A percentile compares a stretch with the other conserved stretches of the same genome.
Conservation (phyloP, 768 basidiomycete species). For the Kwoniella pini region DNA sequence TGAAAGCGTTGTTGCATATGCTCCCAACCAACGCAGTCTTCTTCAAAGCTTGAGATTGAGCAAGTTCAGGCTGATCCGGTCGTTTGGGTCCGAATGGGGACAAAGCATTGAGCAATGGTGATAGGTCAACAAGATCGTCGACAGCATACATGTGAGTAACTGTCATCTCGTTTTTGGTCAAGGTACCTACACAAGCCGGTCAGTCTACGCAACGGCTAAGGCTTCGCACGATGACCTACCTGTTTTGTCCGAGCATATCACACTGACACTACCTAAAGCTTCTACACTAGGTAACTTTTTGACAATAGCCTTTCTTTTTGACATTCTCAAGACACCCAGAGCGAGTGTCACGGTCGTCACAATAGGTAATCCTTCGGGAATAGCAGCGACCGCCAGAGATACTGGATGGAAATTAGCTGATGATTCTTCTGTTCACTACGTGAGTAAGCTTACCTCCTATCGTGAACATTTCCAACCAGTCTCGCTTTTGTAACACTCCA, state of each 20-base stretch:
- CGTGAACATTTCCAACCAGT: slow-evolving; percentile 98
- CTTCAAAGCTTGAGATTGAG: slow-evolving; percentile 66
- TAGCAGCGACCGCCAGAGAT: slow-evolving; percentile 96
- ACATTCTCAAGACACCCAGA: slow-evolving; percentile 89
- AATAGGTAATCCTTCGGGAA: slow-evolving; percentile 93
- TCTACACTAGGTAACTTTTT: slow-evolving; percentile 97
- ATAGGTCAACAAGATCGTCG: slow-evolving; percentile 73
- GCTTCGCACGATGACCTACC: slow-evolving; percentile 58
- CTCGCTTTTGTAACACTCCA: slow-evolving; percentile 77
- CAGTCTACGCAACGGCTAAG: not conserved
- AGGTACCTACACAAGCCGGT: slow-evolving; percentile 62
- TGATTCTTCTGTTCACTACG: not conserved
- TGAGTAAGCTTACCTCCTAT: slow-evolving; percentile 73
- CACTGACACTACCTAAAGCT: slow-evolving; percentile 89
- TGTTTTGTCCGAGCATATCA: slow-evolving; percentile 97
- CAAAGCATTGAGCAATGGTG: slow-evolving; percentile 58
- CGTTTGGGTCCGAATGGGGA: slow-evolving; percentile 45
- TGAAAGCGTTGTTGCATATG: slow-evolving; percentile 84
- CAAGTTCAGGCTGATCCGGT: slow-evolving; percentile 41
- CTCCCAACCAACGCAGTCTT: slow-evolving; percentile 80
- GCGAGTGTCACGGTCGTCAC: slow-evolving; percentile 97
- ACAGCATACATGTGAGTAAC: slow-evolving; percentile 85
- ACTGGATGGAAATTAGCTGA: slow-evolving; percentile 60
- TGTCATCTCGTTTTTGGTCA: slow-evolving; percentile 95
- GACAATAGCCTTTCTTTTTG: slow-evolving; percentile 91